Evolutionary conservation across 2,329 filamentous ascomycete species (phyloP).

Genomic region (Kalaharituber pfeilii): DNA sequence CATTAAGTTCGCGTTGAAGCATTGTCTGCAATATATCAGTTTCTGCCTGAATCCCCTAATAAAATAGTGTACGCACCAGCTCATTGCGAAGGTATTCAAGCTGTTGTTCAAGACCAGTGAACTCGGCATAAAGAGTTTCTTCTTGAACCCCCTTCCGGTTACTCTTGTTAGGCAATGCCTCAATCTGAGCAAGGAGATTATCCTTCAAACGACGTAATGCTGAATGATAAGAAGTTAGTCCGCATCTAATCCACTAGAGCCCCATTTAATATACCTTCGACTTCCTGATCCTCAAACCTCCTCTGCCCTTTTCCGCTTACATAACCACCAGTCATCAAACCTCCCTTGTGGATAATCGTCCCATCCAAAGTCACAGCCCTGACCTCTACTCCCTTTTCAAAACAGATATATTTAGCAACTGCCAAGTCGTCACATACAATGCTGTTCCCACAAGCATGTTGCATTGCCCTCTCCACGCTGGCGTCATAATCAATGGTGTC

Average conservation of each 20-base stretch:
- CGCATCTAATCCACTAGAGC: neutral
- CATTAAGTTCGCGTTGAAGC: conserved; percentile 57
- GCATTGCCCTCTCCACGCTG: conserved; percentile 76
- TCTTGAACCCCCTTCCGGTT: conserved; percentile 62
- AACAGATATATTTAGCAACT: conserved; percentile 78
- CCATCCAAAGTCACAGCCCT: conserved; percentile 91
- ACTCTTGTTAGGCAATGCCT: conserved; percentile 53
- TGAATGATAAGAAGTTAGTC: conserved; percentile 21
- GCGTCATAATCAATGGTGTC: conserved; percentile 92
- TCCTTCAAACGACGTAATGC: conserved; percentile 53
- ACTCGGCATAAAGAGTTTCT: conserved; percentile 61
- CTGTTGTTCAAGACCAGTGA: conserved; percentile 62
- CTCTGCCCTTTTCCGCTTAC: conserved; percentile 59
- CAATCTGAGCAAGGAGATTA: conserved; percentile 40
- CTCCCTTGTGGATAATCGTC: conserved; percentile 91
- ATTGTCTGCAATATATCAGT: conserved; percentile 3
- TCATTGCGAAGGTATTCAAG: conserved; percentile 57
- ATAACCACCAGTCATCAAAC: conserved; percentile 89
- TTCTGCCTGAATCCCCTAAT: too few relatives aligned
- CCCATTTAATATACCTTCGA: conserved; percentile 45
- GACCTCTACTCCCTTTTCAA: conserved; percentile 65
- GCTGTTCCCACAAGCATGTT: conserved; percentile 84
- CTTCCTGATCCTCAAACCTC: conserved; percentile 75
- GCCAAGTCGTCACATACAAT: conserved; percentile 81
- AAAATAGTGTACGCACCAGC: conserved; percentile 36